Conservation (phyloP, 1,139 yeast species). For the Candida sp. region DNA sequence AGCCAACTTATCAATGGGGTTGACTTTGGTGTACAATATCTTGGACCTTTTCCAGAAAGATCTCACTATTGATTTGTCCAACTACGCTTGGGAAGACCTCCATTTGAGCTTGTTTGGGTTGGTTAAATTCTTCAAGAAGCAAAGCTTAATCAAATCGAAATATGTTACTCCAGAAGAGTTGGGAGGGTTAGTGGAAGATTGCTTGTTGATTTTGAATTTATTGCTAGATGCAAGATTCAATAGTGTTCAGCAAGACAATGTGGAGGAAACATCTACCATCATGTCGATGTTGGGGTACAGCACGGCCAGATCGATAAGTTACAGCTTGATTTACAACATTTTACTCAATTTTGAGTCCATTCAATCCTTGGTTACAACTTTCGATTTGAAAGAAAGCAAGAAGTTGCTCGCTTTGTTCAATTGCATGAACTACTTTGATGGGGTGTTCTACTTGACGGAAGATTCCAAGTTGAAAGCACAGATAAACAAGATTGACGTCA, state of each 20-base stretch:
- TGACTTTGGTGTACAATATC: slow-evolving; percentile 28
- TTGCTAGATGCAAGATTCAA: slow-evolving; percentile 20
- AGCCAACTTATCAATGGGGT: slow-evolving; percentile 30
- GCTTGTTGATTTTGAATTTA: slow-evolving; percentile 26
- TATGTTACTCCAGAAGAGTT: slow-evolving; percentile 19
- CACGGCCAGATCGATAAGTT: slow-evolving; percentile 21
- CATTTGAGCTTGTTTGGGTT: slow-evolving; percentile 28
- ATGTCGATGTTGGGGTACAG: slow-evolving; percentile 14
- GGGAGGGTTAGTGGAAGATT: slow-evolving; percentile 28
- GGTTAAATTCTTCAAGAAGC: slow-evolving; percentile 29
- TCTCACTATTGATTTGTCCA: slow-evolving; percentile 12
- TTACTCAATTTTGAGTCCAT: slow-evolving; percentile 33
- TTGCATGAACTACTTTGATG: slow-evolving; percentile 25
- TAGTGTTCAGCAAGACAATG: slow-evolving; percentile 17
- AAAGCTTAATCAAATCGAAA: slow-evolving; percentile 19
- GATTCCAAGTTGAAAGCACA: slow-evolving; percentile 20
- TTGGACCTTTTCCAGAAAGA: slow-evolving; percentile 12
- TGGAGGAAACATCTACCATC: slow-evolving; percentile 7
- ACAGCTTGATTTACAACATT: slow-evolving; percentile 33
- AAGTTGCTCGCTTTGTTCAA: slow-evolving; percentile 19
- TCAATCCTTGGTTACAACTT: slow-evolving; percentile 21
- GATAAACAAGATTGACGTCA: slow-evolving; percentile 19
- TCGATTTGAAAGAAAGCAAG: slow-evolving; percentile 8
- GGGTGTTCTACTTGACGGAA: slow-evolving; percentile 21
- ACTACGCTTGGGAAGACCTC: slow-evolving; percentile 35